These are phyloP conservation scores for Kazachstania kunashirensis DNA, from an alignment of 805 yeast species.

Conservation along the genomic window DNA sequence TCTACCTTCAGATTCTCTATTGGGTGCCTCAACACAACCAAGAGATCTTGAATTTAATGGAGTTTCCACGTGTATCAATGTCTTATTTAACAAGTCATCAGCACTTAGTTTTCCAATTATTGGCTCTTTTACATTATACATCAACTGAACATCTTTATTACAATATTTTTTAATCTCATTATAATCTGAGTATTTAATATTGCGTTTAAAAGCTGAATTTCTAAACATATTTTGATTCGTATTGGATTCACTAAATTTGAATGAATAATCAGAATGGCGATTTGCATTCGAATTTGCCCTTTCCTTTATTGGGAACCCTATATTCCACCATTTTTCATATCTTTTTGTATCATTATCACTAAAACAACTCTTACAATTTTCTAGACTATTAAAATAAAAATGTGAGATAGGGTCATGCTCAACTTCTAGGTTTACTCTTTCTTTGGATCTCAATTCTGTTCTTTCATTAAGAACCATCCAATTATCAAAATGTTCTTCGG, in stretches of 20 bases:
- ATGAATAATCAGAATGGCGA: not conserved
- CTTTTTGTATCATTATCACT: conserved; percentile 7
- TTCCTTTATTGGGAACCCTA: conserved; percentile 1
- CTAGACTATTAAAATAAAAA: not conserved
- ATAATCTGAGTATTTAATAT: no score
- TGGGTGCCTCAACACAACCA: no score
- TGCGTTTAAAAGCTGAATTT: no score
- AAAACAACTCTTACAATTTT: not conserved
- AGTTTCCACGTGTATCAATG: no score
- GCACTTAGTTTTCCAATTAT: no score
- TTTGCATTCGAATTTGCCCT: not conserved
- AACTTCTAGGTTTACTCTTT: conserved; percentile 1
- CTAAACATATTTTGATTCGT: no score
- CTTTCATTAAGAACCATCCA: not conserved
- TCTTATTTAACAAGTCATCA: no score
- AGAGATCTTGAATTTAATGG: no score
- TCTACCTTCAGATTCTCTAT: no score
- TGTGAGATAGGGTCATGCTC: conserved; percentile 2
- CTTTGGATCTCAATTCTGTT: not conserved
- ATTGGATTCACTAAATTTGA: conserved; percentile 1
- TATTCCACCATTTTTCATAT: conserved; percentile 9
- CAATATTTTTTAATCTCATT: no score
- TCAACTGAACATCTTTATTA: no score
- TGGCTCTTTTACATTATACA: no score
- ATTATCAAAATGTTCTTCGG: not conserved